phyloP scores from a whole-genome alignment of 495 filamentous ascomycete genomes.

The Hyaloscypha finlandica region DNA sequence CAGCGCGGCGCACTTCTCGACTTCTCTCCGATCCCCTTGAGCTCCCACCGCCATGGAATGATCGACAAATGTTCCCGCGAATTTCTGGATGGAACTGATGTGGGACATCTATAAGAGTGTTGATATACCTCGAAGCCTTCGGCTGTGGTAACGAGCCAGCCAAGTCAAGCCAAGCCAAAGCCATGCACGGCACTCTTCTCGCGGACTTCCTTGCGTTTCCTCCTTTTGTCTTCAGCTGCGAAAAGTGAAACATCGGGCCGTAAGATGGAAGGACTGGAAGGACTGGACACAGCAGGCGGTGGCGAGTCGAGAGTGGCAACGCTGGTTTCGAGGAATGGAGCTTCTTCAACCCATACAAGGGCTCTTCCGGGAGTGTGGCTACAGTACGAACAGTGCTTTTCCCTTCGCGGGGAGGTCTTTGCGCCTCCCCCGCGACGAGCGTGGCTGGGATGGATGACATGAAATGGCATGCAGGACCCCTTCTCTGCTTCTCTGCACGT shows the following conservation, averaged over 20 bases:
- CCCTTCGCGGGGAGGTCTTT: not conserved
- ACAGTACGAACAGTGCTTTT: not conserved
- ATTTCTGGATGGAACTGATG: constrained; percentile 8
- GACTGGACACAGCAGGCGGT: not conserved
- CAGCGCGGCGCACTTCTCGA: no score
- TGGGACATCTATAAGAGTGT: not conserved
- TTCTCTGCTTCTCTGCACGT: not conserved
- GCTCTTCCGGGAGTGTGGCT: no score
- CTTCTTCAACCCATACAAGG: no score
- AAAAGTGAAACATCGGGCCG: not conserved
- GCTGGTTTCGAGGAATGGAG: not conserved
- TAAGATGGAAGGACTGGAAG: not conserved
- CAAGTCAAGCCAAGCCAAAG: no score
- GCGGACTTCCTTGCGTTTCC: not conserved
- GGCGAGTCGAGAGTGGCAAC: not conserved
- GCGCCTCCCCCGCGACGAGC: not conserved
- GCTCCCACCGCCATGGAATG: not conserved
- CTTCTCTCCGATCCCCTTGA: no score
- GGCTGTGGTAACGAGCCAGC: not conserved
- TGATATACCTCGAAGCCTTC: constrained; percentile 1
- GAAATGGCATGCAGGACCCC: not conserved
- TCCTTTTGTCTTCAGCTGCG: not conserved
- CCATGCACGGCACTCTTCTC: not conserved
- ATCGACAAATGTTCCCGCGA: not conserved
- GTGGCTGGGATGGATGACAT: not conserved